Base-by-base conservation (phyloP, 2,329 filamentous ascomycete species). In the Penicillium palitans region DNA sequence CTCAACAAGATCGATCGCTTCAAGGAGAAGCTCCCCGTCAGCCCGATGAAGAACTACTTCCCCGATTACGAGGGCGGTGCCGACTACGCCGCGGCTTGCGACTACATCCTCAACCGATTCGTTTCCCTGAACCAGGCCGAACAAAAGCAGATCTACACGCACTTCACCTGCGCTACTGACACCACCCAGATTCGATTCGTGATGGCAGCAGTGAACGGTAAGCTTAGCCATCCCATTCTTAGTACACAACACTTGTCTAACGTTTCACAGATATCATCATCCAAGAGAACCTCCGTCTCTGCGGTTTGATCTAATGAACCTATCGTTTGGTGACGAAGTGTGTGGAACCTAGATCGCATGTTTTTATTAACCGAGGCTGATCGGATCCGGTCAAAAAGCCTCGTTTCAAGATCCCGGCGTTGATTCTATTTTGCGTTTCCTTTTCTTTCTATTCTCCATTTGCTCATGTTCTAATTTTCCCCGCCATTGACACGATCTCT, bases 71-170 rank as follows among this genome's bases (percentile, higher is more conserved):
- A 98, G 81, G 84, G 93, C 67, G 95, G 95, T 68, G 90, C 96
- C 68, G 93, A 99, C 79, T 99, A 99, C 73, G 88, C 90, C 41
- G 90, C 91, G 52, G 95, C 95, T 39, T 99, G 95, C 81, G 93
- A 99, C 78, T 99, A 99, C 81, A 98, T 99, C 72, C 86, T 99
- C 62, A 98, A 98, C 84, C 87, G 95, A 74, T 99, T 99, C 79
- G 95, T 98, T 71, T 95, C 90, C 75, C 83, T 99, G 75, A 99
- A 99, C 82, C 95, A 98, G 80, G 93, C 97, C 76, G 95, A 98
- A 82, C 96, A 92, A 55, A 99, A 99, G 84, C 95, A 99, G 78
- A 98, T 99, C 77, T 99, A 99, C 84, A 99, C 95, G 59, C 95
- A 98, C 79, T 99, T 99, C 80, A 99, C 95, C 51, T 98, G 95